A percentile compares a stretch with the other conserved stretches of the same genome.
phyloP scores from a whole-genome alignment of 306 rosid genomes.

The Sophora flavescens region DNA sequence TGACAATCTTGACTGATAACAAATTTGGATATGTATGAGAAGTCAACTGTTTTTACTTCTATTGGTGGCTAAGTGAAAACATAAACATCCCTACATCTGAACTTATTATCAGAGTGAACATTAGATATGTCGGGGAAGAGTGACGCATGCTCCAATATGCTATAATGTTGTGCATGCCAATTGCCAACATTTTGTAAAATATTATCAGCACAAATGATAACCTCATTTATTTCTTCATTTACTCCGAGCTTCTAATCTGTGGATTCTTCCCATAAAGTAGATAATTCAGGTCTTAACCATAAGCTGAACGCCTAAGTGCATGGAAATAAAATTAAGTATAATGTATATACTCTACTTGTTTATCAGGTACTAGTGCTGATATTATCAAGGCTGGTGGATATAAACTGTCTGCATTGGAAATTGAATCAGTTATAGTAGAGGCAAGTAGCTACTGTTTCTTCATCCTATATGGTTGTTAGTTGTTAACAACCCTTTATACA shows the following conservation, averaged over 20 bases:
- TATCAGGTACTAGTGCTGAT: slow-evolving; percentile 87
- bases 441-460: slow-evolving; percentile 51
- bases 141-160: neutral
- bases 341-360: slow-evolving; percentile 23
- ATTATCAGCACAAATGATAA: neutral
- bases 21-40: slow-evolving; percentile 16
- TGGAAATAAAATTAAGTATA: slow-evolving; percentile 11
- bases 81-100: slow-evolving; percentile 2
- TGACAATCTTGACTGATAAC: neutral
- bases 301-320: neutral
- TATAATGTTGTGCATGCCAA: neutral
- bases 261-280: neutral
- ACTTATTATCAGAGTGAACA: slow-evolving; percentile 1
- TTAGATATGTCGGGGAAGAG: neutral
- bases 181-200: neutral
- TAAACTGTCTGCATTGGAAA: slow-evolving; percentile 92
- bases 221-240: neutral
- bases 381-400: slow-evolving; percentile 96
- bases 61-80: neutral
- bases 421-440: slow-evolving; percentile 86
- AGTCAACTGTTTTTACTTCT: slow-evolving; percentile 24
- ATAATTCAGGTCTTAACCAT: neutral
- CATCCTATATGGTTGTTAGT: slow-evolving; percentile 3
- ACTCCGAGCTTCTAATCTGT: neutral
- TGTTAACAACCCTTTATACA: neutral